phyloP scores from a whole-genome alignment of 768 basidiomycete species.

The Macrolepiota fuliginosa region DNA sequence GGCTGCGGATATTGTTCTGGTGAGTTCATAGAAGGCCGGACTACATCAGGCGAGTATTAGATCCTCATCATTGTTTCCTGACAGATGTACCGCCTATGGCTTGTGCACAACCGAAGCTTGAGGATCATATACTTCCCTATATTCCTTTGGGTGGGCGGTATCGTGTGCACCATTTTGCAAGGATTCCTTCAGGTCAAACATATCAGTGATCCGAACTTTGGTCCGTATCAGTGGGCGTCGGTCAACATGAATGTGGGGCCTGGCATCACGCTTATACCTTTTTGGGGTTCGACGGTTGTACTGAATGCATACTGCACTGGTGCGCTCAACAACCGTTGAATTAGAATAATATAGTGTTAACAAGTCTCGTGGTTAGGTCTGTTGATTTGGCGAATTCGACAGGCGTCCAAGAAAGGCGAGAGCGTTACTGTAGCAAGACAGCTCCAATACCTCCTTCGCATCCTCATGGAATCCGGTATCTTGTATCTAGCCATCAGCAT shows the following conservation, averaged over 20 bases:
- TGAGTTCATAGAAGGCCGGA: background rate
- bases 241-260: conserved; percentile 12
- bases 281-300: conserved; percentile 13
- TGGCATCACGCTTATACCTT: conserved; percentile 7
- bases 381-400: background rate
- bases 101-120: background rate
- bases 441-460: background rate
- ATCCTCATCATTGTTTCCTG: no score
- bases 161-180: conserved; percentile 1
- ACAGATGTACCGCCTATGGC: conserved; percentile 12
- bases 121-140: conserved; percentile 3
- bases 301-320: conserved; percentile 14
- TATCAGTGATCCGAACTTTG: background rate
- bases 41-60: no score
- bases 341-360: background rate
- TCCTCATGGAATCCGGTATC: background rate
- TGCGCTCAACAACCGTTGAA: background rate
- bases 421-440: background rate
- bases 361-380: background rate
- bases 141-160: conserved; percentile 12
- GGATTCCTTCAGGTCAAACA: conserved; percentile 3
- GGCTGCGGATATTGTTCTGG: background rate
- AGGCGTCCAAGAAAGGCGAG: background rate
- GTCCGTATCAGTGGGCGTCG: background rate
- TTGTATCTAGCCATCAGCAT: background rate